Evolutionary conservation across 352 stramenopile species (phyloP).

Genomic region (Blastocystis sp.): DNA sequence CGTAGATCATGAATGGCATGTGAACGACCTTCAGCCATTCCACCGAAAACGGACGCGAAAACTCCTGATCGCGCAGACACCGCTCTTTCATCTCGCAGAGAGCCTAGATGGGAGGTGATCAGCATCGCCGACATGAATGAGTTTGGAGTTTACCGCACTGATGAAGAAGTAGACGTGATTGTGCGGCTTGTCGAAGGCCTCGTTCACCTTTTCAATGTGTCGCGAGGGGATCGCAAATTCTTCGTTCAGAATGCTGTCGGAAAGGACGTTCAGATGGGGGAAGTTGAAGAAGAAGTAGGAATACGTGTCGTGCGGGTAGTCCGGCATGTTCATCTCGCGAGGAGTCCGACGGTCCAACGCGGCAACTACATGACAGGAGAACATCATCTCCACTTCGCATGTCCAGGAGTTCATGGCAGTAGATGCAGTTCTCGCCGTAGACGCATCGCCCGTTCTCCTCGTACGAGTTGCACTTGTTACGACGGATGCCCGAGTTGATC

Average conservation of each 20-base stretch:
- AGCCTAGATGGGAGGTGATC: background rate
- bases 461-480: constrained; percentile 17
- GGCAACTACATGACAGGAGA: background rate
- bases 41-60: background rate
- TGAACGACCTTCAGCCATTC: constrained; percentile 26
- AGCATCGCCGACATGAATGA: background rate
- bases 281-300: constrained; percentile 24
- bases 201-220: background rate
- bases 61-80: background rate
- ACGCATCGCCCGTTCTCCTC: background rate
- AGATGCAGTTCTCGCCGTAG: constrained; percentile 10
- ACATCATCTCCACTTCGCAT: background rate
- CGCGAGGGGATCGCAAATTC: background rate
- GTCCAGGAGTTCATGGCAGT: background rate
- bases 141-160: background rate
- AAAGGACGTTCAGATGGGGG: background rate
- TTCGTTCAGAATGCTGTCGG: background rate
- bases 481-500: background rate
- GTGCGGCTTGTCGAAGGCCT: background rate
- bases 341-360: background rate
- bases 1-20: constrained; percentile 3
- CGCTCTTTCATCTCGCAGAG: background rate
- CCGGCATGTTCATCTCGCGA: background rate
- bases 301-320: background rate
- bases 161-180: background rate